A percentile compares a stretch with the other conserved stretches of the same genome.
Conservation (phyloP, 148 eudicot genomes). For the Limonium bicolor region DNA sequence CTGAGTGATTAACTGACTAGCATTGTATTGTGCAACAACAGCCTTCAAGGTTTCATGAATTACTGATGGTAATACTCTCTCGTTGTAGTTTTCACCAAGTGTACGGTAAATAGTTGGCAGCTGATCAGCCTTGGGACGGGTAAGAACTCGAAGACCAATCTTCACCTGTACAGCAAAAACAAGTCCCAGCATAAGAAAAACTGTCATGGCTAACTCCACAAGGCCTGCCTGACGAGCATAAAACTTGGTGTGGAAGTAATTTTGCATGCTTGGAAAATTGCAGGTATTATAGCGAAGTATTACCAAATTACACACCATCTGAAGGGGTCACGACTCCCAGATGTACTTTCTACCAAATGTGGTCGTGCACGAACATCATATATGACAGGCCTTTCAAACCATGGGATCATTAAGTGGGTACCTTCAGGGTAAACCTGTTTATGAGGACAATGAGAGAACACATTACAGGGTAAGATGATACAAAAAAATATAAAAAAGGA, state of each 20-base stretch:
- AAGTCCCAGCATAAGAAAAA: neutral
- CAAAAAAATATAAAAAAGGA: no score
- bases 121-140: conserved; percentile 61
- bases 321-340: conserved; percentile 98
- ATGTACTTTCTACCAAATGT: conserved; percentile 78
- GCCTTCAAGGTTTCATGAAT: conserved; percentile 91
- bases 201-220: neutral
- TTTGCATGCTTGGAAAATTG: no score
- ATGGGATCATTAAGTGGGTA: conserved; percentile 78
- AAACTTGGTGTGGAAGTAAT: no score
- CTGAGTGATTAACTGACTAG: conserved; percentile 94
- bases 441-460: no score
- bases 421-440: conserved; percentile 93
- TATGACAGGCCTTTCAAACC: conserved; percentile 89
- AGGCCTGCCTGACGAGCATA: no score
- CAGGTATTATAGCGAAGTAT: no score
- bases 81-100: conserved; percentile 85
- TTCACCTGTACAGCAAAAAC: conserved; percentile 36
- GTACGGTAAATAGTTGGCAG: conserved; percentile 80
- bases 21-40: conserved; percentile 94
- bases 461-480: no score
- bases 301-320: conserved; percentile 58
- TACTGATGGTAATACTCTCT: conserved; percentile 85
- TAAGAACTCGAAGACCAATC: conserved; percentile 92
- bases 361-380: conserved; percentile 98